phyloP scores from a whole-genome alignment of 495 filamentous ascomycete genomes.

The Aspergillus haitiensis region DNA sequence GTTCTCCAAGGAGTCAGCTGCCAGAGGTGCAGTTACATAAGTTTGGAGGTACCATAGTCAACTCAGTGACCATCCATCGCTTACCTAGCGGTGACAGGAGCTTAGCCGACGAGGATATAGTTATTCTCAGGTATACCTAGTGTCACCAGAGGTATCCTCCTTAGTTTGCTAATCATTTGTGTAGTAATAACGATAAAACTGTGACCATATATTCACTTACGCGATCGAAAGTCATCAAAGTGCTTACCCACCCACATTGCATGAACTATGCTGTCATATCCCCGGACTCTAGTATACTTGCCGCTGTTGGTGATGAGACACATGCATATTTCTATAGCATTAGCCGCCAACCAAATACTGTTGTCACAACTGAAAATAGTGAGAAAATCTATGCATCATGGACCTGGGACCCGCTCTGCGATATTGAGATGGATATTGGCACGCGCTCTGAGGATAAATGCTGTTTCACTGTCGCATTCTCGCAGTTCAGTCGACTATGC shows the following conservation, averaged over 20 bases:
- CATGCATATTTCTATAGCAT: slow-evolving; percentile 76
- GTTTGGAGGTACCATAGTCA: slow-evolving; percentile 62
- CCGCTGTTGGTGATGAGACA: slow-evolving; percentile 83
- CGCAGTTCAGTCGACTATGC: slow-evolving; percentile 64
- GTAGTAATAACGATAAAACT: slow-evolving; percentile 84
- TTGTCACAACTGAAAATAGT: slow-evolving; percentile 45
- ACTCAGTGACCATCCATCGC: slow-evolving; percentile 69
- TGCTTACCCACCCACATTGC: slow-evolving; percentile 69
- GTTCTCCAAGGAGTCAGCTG: slow-evolving; percentile 31
- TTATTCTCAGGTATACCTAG: slow-evolving; percentile 58
- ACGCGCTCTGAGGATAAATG: slow-evolving; percentile 41
- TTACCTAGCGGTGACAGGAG: slow-evolving; percentile 50
- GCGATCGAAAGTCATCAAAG: slow-evolving; percentile 59
- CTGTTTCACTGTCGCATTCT: slow-evolving; percentile 73
- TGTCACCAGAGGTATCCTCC: background rate
- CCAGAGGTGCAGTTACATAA: slow-evolving; percentile 55
- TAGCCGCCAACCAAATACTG: slow-evolving; percentile 38
- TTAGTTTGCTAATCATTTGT: slow-evolving; percentile 15
- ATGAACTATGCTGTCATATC: slow-evolving; percentile 94
- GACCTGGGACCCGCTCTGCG: slow-evolving; percentile 38
- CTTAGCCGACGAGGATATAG: slow-evolving; percentile 58
- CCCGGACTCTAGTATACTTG: slow-evolving; percentile 76
- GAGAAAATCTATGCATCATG: slow-evolving; percentile 41
- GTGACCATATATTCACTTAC: slow-evolving; percentile 76
- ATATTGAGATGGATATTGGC: slow-evolving; percentile 42